Evolutionary conservation across 2,329 filamentous ascomycete species (phyloP), one percentile per base, ranked within the genome.

Genomic region (Aspergillus floridensis): DNA sequence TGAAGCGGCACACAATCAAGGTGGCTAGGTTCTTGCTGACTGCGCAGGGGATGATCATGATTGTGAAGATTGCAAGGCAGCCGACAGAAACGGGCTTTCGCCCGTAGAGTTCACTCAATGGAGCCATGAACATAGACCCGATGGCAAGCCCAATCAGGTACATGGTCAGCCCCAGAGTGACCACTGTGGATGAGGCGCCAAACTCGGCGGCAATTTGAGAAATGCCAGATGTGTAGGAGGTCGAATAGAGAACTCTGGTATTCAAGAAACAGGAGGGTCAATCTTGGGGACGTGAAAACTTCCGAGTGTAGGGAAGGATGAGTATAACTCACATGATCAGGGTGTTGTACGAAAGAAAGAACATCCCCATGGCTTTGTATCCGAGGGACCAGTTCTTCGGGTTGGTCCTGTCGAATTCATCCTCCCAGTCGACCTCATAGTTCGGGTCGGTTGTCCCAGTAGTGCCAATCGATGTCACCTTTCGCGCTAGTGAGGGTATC

Each of bases 111-210:
- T 80, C 78, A 49, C 75, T 77, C 51, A 93, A 75, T 0, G 91
- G 91, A 1, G 91, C 91, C 47, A 92, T 80, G 31, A 95, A 76
- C 59, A 95, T 77, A 35, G 85, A 88, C 0, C 91, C 91, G 1
- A 82, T 74, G 0, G 90, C 91, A 50, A 95, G 81, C 5, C 91
- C 91, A 24, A 91, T 72, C 8, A 95, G 81, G 70, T 95, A 96
- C 0, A 88, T 88, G 0, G 91, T 95, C 49, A 96, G 80, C 5
- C 91, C 91, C 2, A 95, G 77, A 0, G 90, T 90, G 0, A 88
- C 83, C n/a, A 88, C 74, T 0, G 85, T 86, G 35, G 84, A 80
- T 14, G 78, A 81, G 6, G 78, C 70, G 41, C 81, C 76, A 65
- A 92, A 93, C 54, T 91, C 87, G 14, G 80, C 72, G 68, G 86